These are phyloP conservation scores for Parietaria judaica DNA, from an alignment of 306 rosid genomes.

Conservation along the genomic window DNA sequence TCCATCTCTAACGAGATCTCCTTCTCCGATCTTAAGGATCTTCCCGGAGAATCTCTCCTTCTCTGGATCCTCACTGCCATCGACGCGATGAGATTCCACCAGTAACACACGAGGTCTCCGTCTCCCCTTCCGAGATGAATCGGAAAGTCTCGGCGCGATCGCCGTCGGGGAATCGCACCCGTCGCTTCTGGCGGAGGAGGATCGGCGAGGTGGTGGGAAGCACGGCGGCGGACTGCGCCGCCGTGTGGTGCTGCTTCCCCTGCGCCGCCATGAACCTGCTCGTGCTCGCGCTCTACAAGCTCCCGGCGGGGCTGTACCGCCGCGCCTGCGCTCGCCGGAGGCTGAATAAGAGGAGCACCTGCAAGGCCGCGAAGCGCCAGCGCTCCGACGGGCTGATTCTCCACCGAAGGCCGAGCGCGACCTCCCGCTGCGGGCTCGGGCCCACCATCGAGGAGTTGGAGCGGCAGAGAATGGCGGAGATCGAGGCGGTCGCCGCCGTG, in stretches of 20 bases:
- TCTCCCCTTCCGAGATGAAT: constrained; percentile 13
- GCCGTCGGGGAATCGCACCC: constrained; percentile 1
- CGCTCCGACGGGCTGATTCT: constrained; percentile 2
- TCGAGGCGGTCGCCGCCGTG: not conserved
- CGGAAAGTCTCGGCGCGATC: constrained; percentile 13
- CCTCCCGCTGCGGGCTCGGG: not conserved
- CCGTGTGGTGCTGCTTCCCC: constrained; percentile 75
- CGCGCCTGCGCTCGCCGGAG: constrained; percentile 33
- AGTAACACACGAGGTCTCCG: no score
- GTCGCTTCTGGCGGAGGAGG: not conserved
- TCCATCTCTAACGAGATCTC: no score
- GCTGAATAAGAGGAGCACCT: constrained; percentile 18
- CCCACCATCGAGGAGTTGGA: not conserved
- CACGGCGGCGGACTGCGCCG: constrained; percentile 70
- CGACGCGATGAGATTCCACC: no score
- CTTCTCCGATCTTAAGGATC: no score
- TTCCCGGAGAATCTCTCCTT: no score
- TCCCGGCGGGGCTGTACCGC: constrained; percentile 40
- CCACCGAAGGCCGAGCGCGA: constrained; percentile 13
- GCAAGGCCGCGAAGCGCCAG: constrained; percentile 8
- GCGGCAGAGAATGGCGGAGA: not conserved
- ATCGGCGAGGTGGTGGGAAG: constrained; percentile 57
- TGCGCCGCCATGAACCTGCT: constrained; percentile 47
- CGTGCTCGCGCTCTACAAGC: constrained; percentile 39
- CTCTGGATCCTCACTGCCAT: no score